phyloP scores from a whole-genome alignment of 495 filamentous ascomycete genomes.

The Acidiella bohemica region DNA sequence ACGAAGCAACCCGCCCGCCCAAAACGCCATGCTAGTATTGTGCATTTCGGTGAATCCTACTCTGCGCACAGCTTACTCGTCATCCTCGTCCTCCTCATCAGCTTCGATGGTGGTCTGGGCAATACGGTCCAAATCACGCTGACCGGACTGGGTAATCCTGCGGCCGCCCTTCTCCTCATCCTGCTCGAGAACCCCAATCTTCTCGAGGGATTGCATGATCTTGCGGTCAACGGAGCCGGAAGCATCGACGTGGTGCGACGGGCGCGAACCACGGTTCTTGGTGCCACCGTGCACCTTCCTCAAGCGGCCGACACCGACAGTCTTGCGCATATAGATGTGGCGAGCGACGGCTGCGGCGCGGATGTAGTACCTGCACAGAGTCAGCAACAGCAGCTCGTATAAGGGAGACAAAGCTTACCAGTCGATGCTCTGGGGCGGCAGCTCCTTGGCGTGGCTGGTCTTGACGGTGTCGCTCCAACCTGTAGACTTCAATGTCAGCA shows the following conservation, averaged over 20 bases:
- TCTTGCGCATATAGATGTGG: slow-evolving; percentile 98
- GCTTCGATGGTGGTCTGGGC: slow-evolving; percentile 61
- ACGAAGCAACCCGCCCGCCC: no score
- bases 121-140: slow-evolving; percentile 96
- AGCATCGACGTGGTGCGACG: slow-evolving; percentile 90
- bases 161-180: slow-evolving; percentile 97
- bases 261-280: slow-evolving; percentile 91
- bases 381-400: no score
- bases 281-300: slow-evolving; percentile 84
- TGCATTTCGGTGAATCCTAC: background rate
- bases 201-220: slow-evolving; percentile 90
- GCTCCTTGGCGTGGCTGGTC: slow-evolving; percentile 88
- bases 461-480: slow-evolving; percentile 99
- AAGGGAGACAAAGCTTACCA: no score
- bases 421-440: slow-evolving; percentile 91
- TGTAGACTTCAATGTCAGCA: slow-evolving; percentile 34
- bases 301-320: slow-evolving; percentile 88
- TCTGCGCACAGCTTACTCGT: slow-evolving; percentile 1
- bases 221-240: slow-evolving; percentile 91
- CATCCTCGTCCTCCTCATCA: slow-evolving; percentile 50
- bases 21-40: slow-evolving; percentile 6
- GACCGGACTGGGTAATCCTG: slow-evolving; percentile 88
- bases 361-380: slow-evolving; percentile 84
- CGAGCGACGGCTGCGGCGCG: slow-evolving; percentile 90
- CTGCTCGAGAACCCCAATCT: slow-evolving; percentile 92